Evolutionary conservation across 257 asterid species (phyloP), one percentile per base, ranked within the genome.

Genomic region (Plantago elongata): DNA sequence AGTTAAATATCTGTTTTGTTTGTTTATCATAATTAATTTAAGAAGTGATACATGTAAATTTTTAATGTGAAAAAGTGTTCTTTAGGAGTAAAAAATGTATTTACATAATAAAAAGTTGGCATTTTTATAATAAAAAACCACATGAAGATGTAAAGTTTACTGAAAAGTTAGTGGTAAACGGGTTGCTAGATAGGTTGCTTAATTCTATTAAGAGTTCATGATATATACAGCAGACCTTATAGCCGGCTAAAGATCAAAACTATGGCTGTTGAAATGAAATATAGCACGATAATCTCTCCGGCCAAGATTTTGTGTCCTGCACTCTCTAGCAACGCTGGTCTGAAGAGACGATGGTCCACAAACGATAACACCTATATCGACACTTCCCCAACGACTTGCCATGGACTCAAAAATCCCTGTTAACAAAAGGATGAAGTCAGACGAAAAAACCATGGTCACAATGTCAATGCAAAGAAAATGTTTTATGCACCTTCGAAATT

Each of bases 201-300:
- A 14, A 12, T 16, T 51, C 38, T 51, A 18, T 17, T 54, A 54
- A 11, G 16, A 54, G 57, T 54, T 54, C 42, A 54, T 18, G 16
- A 6, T 11, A 40, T 44, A 10, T 11, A 34, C 8, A 34, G 40
- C 40, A 3, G 40, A 34, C 37, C 51, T 22, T 22, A 12, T 40
- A 11, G 9, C 57, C n/a, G 68, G 43, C 65, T 77, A 90, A 59
- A 90, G 93, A 74, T 88, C 96, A 69, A 90, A 90, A 16, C 91
- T 90, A 76, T 90, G 98, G 78, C 88, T 82, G 75, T 90, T 83
- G 91, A 88, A 90, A 75, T 90, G 96, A 62, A 83, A 88, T 11
- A 90, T 73, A 0, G 96, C 80, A 15, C 65, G 62, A 52, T 72
- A 69, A 8, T 58, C 51, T 66, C 71, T 75, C 45, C 88, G 75